These are phyloP conservation scores for Mucor piriformis DNA, from an alignment of 371 early-diverging fungal genomes.

Conservation along the genomic window DNA sequence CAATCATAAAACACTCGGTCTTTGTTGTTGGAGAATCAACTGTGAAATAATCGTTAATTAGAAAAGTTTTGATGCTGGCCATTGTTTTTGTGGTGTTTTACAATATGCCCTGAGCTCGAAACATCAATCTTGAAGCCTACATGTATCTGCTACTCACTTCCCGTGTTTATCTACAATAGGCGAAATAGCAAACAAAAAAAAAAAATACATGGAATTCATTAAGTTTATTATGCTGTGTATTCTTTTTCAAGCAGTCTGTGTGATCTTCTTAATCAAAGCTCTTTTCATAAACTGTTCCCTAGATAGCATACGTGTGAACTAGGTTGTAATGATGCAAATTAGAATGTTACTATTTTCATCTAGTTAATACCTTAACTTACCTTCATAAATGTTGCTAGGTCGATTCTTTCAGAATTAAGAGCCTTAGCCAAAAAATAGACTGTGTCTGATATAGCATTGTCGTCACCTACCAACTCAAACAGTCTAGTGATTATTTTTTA, in stretches of 20 bases:
- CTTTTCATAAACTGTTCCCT: slow-evolving; percentile 89
- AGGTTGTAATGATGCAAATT: background rate
- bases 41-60: no score
- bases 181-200: no score
- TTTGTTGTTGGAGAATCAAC: no score
- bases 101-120: no score
- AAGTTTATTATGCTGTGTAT: no score
- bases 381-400: slow-evolving; percentile 73
- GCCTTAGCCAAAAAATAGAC: slow-evolving; percentile 83
- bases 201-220: no score
- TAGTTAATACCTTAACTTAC: slow-evolving; percentile 25
- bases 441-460: slow-evolving; percentile 90
- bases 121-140: no score
- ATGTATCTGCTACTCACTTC: no score
- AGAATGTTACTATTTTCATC: background rate
- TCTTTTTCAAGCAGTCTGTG: slow-evolving; percentile 27
- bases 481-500: slow-evolving; percentile 51
- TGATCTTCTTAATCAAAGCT: slow-evolving; percentile 76
- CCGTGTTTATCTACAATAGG: no score
- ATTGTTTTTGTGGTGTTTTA: no score
- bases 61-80: no score
- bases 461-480: slow-evolving; percentile 86
- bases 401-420: slow-evolving; percentile 69
- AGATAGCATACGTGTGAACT: slow-evolving; percentile 78
- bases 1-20: no score